These are phyloP conservation scores for Xylariaceae sp. DNA, from an alignment of 2,329 filamentous ascomycete genomes.

Conservation along the genomic window DNA sequence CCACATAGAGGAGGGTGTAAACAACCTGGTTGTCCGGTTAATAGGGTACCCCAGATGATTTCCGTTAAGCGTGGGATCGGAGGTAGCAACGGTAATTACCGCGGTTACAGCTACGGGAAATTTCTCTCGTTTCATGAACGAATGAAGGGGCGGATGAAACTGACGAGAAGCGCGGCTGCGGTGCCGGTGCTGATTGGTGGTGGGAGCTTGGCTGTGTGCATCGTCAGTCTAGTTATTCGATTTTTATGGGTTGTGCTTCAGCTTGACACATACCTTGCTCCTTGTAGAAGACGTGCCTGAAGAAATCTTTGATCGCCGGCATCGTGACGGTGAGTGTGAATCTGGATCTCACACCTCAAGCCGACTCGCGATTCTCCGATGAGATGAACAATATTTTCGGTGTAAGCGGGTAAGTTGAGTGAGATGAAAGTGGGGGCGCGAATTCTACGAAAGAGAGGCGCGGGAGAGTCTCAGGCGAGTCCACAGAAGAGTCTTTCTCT, in stretches of 20 bases:
- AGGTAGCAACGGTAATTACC: neutral
- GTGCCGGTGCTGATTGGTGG: slow-evolving; percentile 38
- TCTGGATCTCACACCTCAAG: neutral
- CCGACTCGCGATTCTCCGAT: neutral
- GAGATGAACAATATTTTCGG: neutral
- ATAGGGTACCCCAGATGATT: neutral
- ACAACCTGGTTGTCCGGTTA: slow-evolving; percentile 49
- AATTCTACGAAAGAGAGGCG: neutral
- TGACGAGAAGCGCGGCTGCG: slow-evolving; percentile 36
- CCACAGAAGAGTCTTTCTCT: too few relatives aligned
- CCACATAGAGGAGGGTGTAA: slow-evolving; percentile 85
- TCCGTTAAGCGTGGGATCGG: slow-evolving; percentile 6
- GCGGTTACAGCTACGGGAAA: slow-evolving; percentile 16
- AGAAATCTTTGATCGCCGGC: slow-evolving; percentile 29
- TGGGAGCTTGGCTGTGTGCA: slow-evolving; percentile 33
- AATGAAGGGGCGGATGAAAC: slow-evolving; percentile 12
- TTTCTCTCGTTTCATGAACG: neutral
- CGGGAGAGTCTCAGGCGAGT: too few relatives aligned
- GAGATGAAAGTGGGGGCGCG: neutral
- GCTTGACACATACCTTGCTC: slow-evolving; percentile 28
- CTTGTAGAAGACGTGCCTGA: slow-evolving; percentile 29
- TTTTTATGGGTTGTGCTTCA: neutral
- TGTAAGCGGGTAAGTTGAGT: neutral
- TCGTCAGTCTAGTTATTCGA: slow-evolving; percentile 19
- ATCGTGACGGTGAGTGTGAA: slow-evolving; percentile 20